These are phyloP conservation scores for Mycena leptocephala DNA, from an alignment of 768 basidiomycete genomes.

Conservation along the genomic window DNA sequence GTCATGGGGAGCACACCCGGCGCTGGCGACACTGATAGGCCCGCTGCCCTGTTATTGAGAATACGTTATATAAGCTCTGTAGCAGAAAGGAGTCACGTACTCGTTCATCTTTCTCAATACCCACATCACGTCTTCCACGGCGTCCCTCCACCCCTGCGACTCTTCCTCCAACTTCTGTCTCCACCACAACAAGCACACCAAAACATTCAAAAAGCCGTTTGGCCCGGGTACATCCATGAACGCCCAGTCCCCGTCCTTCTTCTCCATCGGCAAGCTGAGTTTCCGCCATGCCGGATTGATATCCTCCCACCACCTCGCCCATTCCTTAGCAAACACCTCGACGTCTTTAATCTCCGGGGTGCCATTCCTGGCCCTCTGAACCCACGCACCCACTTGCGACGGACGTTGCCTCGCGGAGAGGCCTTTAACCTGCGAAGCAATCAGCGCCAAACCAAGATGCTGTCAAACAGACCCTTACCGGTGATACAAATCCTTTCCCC, in stretches of 20 bases:
- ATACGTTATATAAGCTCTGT: too few relatives aligned
- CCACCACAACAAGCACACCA: background rate
- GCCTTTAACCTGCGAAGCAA: too few relatives aligned
- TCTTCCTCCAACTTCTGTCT: background rate
- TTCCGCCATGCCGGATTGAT: background rate
- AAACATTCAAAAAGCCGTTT: background rate
- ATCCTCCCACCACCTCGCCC: background rate
- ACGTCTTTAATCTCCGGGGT: background rate
- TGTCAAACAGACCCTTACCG: background rate
- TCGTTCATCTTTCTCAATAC: background rate
- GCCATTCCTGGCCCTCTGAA: background rate
- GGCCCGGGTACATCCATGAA: background rate
- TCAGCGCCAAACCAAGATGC: too few relatives aligned
- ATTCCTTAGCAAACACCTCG: background rate
- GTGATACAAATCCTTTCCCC: background rate
- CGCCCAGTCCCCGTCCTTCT: background rate
- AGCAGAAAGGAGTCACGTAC: background rate
- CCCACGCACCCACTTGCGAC: background rate
- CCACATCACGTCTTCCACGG: too few relatives aligned
- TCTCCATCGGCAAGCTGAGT: background rate
- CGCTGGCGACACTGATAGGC: too few relatives aligned
- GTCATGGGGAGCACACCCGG: too few relatives aligned
- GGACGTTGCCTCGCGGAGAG: background rate
- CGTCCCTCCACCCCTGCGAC: background rate
- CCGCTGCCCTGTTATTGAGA: too few relatives aligned